These are phyloP conservation scores for Salix brachista DNA, from an alignment of 345 rosid genomes.

Conservation along the genomic window DNA sequence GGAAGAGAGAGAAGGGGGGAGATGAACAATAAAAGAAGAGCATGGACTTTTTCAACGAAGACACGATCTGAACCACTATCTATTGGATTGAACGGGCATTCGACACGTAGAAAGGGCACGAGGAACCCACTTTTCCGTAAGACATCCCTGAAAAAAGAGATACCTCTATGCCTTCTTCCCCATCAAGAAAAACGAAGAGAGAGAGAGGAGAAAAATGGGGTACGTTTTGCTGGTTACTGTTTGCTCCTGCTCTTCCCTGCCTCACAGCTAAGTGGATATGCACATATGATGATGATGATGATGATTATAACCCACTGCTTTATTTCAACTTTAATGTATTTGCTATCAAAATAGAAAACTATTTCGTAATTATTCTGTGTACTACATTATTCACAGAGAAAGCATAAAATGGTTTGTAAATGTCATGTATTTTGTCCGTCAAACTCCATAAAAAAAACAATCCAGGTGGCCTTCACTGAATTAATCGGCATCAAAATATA, in stretches of 20 bases:
- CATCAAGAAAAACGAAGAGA: background rate
- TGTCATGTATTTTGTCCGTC: background rate
- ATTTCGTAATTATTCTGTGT: conserved; percentile 1
- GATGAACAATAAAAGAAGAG: background rate
- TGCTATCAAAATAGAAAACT: background rate
- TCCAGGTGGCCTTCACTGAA: too few species aligned
- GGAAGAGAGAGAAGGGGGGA: too few species aligned
- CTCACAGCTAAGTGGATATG: background rate
- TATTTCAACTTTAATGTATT: background rate
- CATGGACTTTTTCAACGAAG: background rate
- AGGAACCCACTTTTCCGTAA: conserved; percentile 25
- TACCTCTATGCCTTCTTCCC: background rate
- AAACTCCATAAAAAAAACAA: background rate
- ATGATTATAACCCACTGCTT: conserved; percentile 10
- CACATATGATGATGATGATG: conserved; percentile 11
- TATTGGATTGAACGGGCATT: conserved; percentile 19
- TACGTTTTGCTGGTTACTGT: too few species aligned
- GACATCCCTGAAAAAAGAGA: conserved; percentile 8
- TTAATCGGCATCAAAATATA: too few species aligned
- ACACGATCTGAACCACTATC: conserved; percentile 32
- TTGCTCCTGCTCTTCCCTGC: too few species aligned
- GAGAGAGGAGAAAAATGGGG: background rate
- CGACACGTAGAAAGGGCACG: conserved; percentile 33
- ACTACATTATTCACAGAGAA: background rate
- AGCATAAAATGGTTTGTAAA: background rate